Conservation (phyloP, 495 filamentous ascomycete genomes). For the Cladorrhinum samala region DNA sequence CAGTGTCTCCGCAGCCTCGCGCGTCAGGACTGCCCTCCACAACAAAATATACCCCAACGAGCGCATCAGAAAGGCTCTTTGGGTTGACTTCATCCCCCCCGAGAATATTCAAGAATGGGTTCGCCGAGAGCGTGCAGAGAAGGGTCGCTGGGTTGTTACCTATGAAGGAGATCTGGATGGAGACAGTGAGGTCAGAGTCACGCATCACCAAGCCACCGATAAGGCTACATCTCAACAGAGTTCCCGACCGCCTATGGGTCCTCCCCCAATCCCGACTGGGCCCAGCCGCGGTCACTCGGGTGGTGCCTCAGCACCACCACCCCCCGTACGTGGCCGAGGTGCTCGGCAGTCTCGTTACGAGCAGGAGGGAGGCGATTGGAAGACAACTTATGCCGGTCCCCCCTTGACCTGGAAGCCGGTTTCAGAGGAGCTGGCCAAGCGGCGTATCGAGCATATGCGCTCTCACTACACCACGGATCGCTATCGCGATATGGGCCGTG, state of each 20-base stretch:
- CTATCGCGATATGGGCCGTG: conserved; percentile 48
- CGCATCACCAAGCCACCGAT: not conserved
- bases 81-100: conserved; percentile 85
- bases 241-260: conserved; percentile 6
- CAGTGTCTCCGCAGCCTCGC: conserved; percentile 61
- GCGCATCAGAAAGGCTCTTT: conserved; percentile 73
- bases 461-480: conserved; percentile 43
- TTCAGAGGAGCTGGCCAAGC: conserved; percentile 46
- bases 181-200: conserved; percentile 34
- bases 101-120: conserved; percentile 72
- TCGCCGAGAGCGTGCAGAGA: conserved; percentile 51
- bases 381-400: conserved; percentile 30
- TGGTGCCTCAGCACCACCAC: conserved; percentile 38
- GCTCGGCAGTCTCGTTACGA: conserved; percentile 9
- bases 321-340: conserved; percentile 33
- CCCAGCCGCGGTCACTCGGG: conserved; percentile 32
- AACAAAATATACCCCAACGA: conserved; percentile 80
- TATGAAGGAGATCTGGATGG: conserved; percentile 38
- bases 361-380: conserved; percentile 3
- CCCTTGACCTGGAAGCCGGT: conserved; percentile 43
- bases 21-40: conserved; percentile 74
- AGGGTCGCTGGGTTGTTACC: conserved; percentile 49
- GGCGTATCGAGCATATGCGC: conserved; percentile 62
- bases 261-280: conserved; percentile 34
- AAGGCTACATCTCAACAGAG: conserved; percentile 8